These are phyloP conservation scores for Sclerotinia minor DNA, from an alignment of 2,329 filamentous ascomycete species.

Conservation along the genomic window DNA sequence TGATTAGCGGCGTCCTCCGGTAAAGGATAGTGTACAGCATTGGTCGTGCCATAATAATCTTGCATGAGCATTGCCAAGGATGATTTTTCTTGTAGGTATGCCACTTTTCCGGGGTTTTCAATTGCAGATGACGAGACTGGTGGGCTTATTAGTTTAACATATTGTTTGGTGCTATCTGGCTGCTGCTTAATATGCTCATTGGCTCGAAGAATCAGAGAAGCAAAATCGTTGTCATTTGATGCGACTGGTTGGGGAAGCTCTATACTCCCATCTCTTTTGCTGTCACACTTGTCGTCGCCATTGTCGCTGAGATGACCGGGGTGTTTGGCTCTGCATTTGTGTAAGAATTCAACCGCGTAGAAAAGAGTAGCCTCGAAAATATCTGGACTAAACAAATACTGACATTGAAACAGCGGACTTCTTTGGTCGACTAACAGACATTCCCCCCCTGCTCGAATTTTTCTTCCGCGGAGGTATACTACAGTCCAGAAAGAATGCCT, in stretches of 20 bases:
- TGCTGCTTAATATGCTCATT: slow-evolving; percentile 71
- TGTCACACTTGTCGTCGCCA: slow-evolving; percentile 50
- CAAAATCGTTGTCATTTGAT: slow-evolving; percentile 71
- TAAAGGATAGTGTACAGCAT: slow-evolving; percentile 98
- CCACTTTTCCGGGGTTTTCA: slow-evolving; percentile 91
- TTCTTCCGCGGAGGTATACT: slow-evolving; percentile 92
- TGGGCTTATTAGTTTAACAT: slow-evolving; percentile 91
- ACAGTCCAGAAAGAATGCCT: slow-evolving; percentile 97
- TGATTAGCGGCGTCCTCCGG: slow-evolving; percentile 87
- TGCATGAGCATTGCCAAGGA: slow-evolving; percentile 94
- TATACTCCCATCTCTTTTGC: slow-evolving; percentile 47
- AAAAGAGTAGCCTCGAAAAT: not conserved
- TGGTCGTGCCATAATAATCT: slow-evolving; percentile 82
- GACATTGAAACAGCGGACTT: slow-evolving; percentile 29
- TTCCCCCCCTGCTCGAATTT: slow-evolving; percentile 68
- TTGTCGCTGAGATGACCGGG: slow-evolving; percentile 31
- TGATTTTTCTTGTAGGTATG: slow-evolving; percentile 92
- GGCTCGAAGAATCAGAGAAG: slow-evolving; percentile 72
- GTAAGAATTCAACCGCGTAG: not conserved
- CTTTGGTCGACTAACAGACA: slow-evolving; percentile 71
- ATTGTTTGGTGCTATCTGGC: slow-evolving; percentile 72
- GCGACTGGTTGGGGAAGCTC: slow-evolving; percentile 48
- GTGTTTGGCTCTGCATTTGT: not conserved
- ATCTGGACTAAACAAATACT: not conserved
- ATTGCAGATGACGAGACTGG: slow-evolving; percentile 95